Conservation (phyloP, 345 rosid genomes). For the Citrus unshiu region DNA sequence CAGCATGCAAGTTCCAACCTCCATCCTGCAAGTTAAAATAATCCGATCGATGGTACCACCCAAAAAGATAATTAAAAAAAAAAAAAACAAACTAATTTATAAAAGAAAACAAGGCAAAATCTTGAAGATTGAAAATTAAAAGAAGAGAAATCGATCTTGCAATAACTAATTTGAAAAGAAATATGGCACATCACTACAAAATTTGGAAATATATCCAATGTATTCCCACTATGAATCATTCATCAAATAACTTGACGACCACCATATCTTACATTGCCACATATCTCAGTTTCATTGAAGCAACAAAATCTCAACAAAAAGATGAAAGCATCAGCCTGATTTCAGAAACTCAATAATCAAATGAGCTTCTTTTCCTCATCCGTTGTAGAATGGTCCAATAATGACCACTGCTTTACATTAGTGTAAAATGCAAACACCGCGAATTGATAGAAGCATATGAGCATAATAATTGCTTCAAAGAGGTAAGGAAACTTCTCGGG, state of each 20-base stretch:
- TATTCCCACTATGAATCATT: neutral
- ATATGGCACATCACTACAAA: neutral
- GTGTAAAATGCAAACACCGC: constrained; percentile 39
- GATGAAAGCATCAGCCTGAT: neutral
- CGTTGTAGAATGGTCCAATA: constrained; percentile 23
- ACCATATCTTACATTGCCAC: neutral
- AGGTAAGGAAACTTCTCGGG: constrained; percentile 65
- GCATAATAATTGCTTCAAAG: constrained; percentile 72
- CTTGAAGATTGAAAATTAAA: too few species aligned
- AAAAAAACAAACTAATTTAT: too few species aligned
- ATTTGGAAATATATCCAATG: neutral
- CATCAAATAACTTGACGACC: neutral
- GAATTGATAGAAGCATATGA: constrained; percentile 61
- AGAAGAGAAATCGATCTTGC: too few species aligned
- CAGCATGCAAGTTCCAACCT: too few species aligned
- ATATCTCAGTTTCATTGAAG: neutral
- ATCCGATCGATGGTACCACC: too few species aligned
- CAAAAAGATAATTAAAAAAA: too few species aligned
- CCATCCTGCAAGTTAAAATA: too few species aligned
- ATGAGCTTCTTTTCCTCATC: neutral
- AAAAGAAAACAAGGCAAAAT: too few species aligned
- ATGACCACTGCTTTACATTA: constrained; percentile 58
- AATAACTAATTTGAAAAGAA: neutral
- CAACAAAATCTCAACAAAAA: neutral
- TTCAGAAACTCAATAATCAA: constrained; percentile 23